Percentiles rank a stretch among this genome's conserved stretches.
phyloP scores from a whole-genome alignment of 306 rosid species.

The Herpetospermum pedunculosum region DNA sequence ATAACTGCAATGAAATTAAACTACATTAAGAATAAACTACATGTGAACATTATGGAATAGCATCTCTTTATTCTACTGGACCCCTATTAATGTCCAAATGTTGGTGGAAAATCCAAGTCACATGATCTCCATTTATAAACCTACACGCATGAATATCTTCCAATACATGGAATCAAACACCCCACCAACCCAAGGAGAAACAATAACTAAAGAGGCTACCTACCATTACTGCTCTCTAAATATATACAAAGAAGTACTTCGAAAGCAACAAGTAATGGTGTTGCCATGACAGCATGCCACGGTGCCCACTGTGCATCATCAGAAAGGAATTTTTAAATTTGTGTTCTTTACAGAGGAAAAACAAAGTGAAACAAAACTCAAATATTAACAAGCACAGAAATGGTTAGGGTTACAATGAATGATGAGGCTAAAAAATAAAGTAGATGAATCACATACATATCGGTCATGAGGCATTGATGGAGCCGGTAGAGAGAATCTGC shows the following conservation, averaged over 20 bases:
- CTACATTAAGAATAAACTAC: neutral
- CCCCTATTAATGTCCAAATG: neutral
- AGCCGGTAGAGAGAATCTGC: conserved; percentile 91
- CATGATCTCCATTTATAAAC: neutral
- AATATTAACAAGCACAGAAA: neutral
- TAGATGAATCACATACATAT: conserved; percentile 35
- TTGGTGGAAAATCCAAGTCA: neutral
- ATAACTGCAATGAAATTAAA: conserved; percentile 46
- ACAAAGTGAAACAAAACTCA: neutral
- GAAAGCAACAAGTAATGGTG: conserved; percentile 81
- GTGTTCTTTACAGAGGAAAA: neutral
- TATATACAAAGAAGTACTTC: conserved; percentile 81
- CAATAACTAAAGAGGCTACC: conserved; percentile 11
- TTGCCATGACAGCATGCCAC: conserved; percentile 68
- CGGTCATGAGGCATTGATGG: conserved; percentile 78
- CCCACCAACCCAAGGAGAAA: neutral
- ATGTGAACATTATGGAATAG: neutral
- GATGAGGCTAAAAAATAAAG: neutral
- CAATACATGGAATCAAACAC: neutral
- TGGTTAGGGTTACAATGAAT: neutral
- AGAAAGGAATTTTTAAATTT: conserved; percentile 13
- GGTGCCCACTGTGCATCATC: conserved; percentile 83
- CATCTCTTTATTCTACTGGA: neutral
- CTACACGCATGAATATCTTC: neutral
- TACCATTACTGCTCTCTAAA: conserved; percentile 60